Evolutionary conservation across 495 filamentous ascomycete genomes (phyloP).

Genomic region (Cercophora samala): DNA sequence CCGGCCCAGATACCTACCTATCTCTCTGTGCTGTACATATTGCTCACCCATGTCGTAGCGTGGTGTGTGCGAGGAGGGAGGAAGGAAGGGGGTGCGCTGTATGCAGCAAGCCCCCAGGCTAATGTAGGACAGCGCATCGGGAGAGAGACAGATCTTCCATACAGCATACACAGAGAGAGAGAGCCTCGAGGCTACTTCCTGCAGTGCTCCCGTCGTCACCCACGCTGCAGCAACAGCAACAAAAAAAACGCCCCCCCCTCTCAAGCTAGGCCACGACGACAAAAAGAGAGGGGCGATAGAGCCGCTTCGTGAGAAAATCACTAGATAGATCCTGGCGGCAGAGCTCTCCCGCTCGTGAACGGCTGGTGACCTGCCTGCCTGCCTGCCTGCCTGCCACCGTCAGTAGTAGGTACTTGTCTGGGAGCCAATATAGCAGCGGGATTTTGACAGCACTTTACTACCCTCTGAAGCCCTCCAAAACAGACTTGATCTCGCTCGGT

Average conservation of each 20-base stretch:
- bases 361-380: background rate
- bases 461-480: background rate
- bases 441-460: slow-evolving; percentile 2
- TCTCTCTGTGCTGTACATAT: background rate
- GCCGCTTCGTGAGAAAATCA: background rate
- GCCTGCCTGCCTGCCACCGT: background rate
- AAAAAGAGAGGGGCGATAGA: background rate
- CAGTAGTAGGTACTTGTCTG: background rate
- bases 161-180: slow-evolving; percentile 1
- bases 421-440: slow-evolving; percentile 2
- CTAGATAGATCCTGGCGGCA: slow-evolving; percentile 1
- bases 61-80: background rate
- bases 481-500: background rate
- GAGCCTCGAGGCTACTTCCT: slow-evolving; percentile 7
- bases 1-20: background rate
- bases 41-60: background rate
- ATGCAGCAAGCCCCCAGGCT: slow-evolving; percentile 11
- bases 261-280: slow-evolving; percentile 28
- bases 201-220: slow-evolving; percentile 26
- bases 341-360: background rate
- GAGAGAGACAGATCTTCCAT: slow-evolving; percentile 24
- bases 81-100: background rate
- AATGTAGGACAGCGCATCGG: slow-evolving; percentile 26
- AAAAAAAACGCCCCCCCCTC: slow-evolving; percentile 19
- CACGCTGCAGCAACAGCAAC: slow-evolving; percentile 14